Conservation (phyloP, 805 yeast genomes). For the Maudiozyma pseudohumilis region DNA sequence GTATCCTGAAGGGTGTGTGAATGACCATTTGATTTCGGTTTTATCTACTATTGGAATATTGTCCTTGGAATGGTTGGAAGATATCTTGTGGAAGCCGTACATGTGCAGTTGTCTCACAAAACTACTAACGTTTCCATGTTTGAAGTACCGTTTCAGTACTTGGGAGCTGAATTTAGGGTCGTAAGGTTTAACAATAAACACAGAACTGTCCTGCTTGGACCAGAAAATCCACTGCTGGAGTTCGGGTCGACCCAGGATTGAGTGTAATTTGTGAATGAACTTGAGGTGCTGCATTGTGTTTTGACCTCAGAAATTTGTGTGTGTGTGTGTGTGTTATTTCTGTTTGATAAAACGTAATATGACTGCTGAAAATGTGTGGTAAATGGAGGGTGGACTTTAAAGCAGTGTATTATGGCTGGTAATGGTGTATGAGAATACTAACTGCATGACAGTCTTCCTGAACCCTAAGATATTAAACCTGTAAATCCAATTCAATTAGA, state of each 20-base stretch:
- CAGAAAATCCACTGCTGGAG: conserved; percentile 22
- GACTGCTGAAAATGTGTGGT: too few species aligned
- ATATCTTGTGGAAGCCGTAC: conserved; percentile 88
- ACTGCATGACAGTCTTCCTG: too few species aligned
- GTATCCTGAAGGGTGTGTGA: conserved; percentile 24
- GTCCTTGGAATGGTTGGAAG: conserved; percentile 1
- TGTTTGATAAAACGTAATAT: too few species aligned
- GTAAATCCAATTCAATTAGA: too few species aligned
- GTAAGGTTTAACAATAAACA: conserved; percentile 23
- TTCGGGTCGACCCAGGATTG: conserved; percentile 18
- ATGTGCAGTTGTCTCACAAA: conserved; percentile 91
- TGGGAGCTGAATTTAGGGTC: conserved; percentile 17
- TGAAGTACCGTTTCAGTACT: conserved; percentile 61
- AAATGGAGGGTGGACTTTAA: too few species aligned
- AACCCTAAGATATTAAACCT: too few species aligned
- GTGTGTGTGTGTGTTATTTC: too few species aligned
- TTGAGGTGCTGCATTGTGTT: conserved; percentile 14
- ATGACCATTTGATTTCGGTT: conserved; percentile 20
- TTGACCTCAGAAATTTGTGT: too few species aligned
- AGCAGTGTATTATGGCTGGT: too few species aligned
- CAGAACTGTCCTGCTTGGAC: conserved; percentile 14
- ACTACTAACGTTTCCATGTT: conserved; percentile 87
- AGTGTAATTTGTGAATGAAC: conserved; percentile 24
- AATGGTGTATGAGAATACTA: too few species aligned
- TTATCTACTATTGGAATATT: conserved; percentile 6